Base-by-base conservation (phyloP, 2,329 filamentous ascomycete genomes). In the Botryotinia convoluta region DNA sequence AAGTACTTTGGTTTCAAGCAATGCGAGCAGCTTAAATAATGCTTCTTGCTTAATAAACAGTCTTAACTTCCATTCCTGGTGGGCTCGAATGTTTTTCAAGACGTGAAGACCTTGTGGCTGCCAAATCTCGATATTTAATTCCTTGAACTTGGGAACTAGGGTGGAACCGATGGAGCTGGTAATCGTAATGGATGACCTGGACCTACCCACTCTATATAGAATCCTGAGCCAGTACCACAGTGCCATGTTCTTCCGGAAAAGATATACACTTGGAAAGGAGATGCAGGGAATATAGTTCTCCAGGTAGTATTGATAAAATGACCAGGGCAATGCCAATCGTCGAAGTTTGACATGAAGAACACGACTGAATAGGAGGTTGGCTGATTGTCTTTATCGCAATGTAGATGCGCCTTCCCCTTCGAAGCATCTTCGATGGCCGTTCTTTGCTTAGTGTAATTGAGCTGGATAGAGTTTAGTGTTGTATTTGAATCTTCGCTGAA, bases 331-430 rank as follows among this genome's bases (percentile, higher is more conserved):
- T 63, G 44, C n/a, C 61, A 32, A 7, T 44, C 14, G n/a, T 63
- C 61, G 18, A 44, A 63, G 12, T 63, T 63, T 9, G 61, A 63
- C 39, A 63, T 63, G 61, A 63, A 63, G n/a, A 63, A 63, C 37
- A 63, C 61, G 37, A 63, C 16, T 16, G 61, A 63, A 44, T 63
- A 63, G 61, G 61, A 63, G 16, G 61, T 63, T 16, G 61, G 61
- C n/a, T 63, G 37, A 39, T 63, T 39, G 26, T 63, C 26, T 42
- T 44, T 63, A n/a, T 63, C 61, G 39, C 61, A 63, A 12, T 44
- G 61, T 14, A 63, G 18, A 29, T 63, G 61, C 5, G 39, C 61
- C 16, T 63, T 63, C 5, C 26, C 61, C 9, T 63, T 63, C 1
- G 44, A 18, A 22, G 37, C 14, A 14, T 44, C 61, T 44, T 26